These are phyloP conservation scores for Debaryomyces sp. DNA, from an alignment of 1,139 yeast species.

Conservation along the genomic window DNA sequence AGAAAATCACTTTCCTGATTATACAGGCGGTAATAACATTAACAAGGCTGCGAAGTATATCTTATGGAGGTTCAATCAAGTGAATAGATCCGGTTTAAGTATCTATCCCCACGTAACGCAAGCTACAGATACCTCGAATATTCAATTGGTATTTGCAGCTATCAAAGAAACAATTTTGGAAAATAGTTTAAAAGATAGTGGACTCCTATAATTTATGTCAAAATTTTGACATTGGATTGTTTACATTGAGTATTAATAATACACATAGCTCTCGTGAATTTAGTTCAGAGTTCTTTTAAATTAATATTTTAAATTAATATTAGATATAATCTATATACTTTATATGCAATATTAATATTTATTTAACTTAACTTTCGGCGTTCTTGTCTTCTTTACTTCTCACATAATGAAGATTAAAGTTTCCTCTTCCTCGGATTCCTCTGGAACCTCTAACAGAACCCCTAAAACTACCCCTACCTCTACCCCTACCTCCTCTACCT, in stretches of 20 bases:
- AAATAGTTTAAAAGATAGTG: slow-evolving; percentile 83
- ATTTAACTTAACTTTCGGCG: not conserved
- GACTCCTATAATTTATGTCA: slow-evolving; percentile 52
- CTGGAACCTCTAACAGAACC: slow-evolving; percentile 13
- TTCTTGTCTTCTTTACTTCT: slow-evolving; percentile 21
- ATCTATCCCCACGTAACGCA: slow-evolving; percentile 92
- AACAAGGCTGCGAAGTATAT: slow-evolving; percentile 95
- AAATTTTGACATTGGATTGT: not conserved
- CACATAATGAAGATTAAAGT: slow-evolving; percentile 31
- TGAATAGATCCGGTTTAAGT: slow-evolving; percentile 79
- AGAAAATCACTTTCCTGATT: slow-evolving; percentile 85
- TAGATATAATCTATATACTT: slow-evolving; percentile 4
- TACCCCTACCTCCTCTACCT: slow-evolving; percentile 16
- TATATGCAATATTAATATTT: slow-evolving; percentile 3
- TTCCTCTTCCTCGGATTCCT: slow-evolving; percentile 9
- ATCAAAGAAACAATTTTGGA: slow-evolving; percentile 88
- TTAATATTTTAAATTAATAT: not conserved
- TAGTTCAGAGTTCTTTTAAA: not conserved
- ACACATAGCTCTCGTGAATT: not conserved
- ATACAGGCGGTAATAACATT: slow-evolving; percentile 84
- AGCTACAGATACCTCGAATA: slow-evolving; percentile 91
- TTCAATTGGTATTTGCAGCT: slow-evolving; percentile 86
- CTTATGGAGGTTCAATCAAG: slow-evolving; percentile 86
- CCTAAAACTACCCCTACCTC: slow-evolving; percentile 22
- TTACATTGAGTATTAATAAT: not conserved